Conservation (phyloP, 306 rosid genomes). For the Astragalus glycyphyllos region DNA sequence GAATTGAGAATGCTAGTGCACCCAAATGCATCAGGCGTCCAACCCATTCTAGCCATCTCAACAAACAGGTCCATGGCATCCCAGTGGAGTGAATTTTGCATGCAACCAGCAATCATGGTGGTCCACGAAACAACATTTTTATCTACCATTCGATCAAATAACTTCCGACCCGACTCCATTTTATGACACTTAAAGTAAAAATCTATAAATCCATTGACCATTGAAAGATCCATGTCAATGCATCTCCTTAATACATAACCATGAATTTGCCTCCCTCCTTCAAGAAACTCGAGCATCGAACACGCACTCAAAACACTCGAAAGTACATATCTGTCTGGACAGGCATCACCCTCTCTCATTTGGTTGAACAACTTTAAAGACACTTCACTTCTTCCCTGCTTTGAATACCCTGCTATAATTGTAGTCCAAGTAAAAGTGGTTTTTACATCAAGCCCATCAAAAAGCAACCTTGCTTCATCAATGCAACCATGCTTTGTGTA, state of each 20-base stretch:
- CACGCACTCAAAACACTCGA: conserved; percentile 87
- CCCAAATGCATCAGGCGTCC: conserved; percentile 76
- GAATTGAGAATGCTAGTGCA: conserved; percentile 86
- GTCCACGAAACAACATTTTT: conserved; percentile 87
- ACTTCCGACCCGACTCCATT: conserved; percentile 57
- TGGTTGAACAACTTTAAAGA: conserved; percentile 68
- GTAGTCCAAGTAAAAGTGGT: conserved; percentile 80
- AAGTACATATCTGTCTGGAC: conserved; percentile 73
- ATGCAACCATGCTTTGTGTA: conserved; percentile 65
- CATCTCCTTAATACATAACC: conserved; percentile 69
- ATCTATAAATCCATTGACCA: conserved; percentile 76
- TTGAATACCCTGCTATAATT: conserved; percentile 71
- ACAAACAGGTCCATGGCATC: conserved; percentile 70
- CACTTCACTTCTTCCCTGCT: conserved; percentile 68
- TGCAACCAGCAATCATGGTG: conserved; percentile 89
- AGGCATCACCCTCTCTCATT: conserved; percentile 61
- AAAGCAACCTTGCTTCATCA: conserved; percentile 68
- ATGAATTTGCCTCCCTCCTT: conserved; percentile 88
- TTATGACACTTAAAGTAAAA: conserved; percentile 79
- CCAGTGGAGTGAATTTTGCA: conserved; percentile 76
- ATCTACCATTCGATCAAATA: conserved; percentile 58
- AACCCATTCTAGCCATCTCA: conserved; percentile 68
- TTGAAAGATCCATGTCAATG: conserved; percentile 67
- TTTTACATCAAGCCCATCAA: conserved; percentile 61
- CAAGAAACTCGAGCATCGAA: conserved; percentile 64